A percentile compares a stretch with the other conserved stretches of the same genome.
These are phyloP conservation scores for Malus fusca DNA, from an alignment of 306 rosid species.

Conservation along the genomic window DNA sequence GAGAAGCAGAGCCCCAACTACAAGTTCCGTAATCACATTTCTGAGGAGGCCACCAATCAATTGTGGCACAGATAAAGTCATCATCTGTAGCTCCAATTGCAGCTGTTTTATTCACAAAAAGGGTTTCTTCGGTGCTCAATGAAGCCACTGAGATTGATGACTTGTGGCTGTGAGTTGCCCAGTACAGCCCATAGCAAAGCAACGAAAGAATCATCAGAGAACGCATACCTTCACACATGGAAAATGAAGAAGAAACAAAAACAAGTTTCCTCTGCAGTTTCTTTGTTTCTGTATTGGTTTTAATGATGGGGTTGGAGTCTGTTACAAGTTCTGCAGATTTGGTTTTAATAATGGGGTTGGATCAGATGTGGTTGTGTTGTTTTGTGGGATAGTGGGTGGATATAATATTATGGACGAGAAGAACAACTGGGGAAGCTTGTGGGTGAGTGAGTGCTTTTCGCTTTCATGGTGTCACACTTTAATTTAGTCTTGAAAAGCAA, in stretches of 20 bases:
- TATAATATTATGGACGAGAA: not conserved
- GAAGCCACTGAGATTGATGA: constrained; percentile 19
- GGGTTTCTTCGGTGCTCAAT: constrained; percentile 21
- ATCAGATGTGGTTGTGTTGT: not conserved
- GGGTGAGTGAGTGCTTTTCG: not conserved
- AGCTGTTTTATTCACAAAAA: constrained; percentile 35
- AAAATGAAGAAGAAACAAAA: not conserved
- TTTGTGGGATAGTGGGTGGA: not conserved
- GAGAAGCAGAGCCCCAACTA: constrained; percentile 67
- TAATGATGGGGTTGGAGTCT: too few relatives aligned
- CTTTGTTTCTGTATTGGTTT: not conserved
- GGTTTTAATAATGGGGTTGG: not conserved
- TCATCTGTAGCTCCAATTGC: constrained; percentile 44
- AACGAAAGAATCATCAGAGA: constrained; percentile 17
- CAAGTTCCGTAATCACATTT: constrained; percentile 72
- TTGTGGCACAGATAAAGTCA: constrained; percentile 66
- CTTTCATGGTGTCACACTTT: not conserved
- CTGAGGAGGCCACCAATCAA: constrained; percentile 90
- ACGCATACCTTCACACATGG: constrained; percentile 28
- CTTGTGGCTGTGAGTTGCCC: not conserved
- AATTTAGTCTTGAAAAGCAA: not conserved
- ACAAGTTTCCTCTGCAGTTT: not conserved
- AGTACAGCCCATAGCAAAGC: constrained; percentile 1
- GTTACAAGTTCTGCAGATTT: not conserved
- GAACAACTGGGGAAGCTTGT: not conserved